phyloP scores from a whole-genome alignment of 768 basidiomycete species.

The Stropharia rugosoannulata region DNA sequence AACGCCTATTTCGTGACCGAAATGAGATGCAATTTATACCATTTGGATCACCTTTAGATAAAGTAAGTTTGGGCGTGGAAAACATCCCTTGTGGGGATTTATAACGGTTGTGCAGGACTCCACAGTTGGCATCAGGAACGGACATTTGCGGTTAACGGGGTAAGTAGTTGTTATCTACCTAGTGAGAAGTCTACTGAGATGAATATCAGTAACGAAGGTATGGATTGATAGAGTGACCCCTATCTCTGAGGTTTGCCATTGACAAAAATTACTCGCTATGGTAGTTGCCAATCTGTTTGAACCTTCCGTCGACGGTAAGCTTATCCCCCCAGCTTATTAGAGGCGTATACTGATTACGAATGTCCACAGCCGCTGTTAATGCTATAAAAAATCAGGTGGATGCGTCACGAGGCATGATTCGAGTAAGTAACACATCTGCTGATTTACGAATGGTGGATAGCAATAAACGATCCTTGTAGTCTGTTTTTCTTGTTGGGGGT shows the following conservation, averaged over 20 bases:
- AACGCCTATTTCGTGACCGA: conserved; percentile 71
- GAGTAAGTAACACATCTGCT: conserved; percentile 33
- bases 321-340: not conserved
- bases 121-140: conserved; percentile 67
- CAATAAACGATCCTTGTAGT: conserved; percentile 34
- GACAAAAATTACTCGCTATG: conserved; percentile 17
- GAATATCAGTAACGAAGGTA: conserved; percentile 30
- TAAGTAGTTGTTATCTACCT: conserved; percentile 25
- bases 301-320: conserved; percentile 64
- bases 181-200: conserved; percentile 3
- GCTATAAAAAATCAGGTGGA: conserved; percentile 74
- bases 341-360: not conserved
- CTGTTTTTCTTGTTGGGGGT: conserved; percentile 82
- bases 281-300: conserved; percentile 74
- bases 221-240: not conserved
- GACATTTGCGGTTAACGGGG: conserved; percentile 73
- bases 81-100: not conserved
- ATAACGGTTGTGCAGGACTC: conserved; percentile 34
- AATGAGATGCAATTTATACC: conserved; percentile 69
- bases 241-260: not conserved
- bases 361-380: conserved; percentile 50
- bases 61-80: conserved; percentile 25
- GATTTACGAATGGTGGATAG: not conserved
- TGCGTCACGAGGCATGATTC: conserved; percentile 65
- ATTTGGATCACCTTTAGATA: conserved; percentile 79